These are phyloP conservation scores for Clarireedia paspali DNA, from an alignment of 2,329 filamentous ascomycete species.

Conservation along the genomic window DNA sequence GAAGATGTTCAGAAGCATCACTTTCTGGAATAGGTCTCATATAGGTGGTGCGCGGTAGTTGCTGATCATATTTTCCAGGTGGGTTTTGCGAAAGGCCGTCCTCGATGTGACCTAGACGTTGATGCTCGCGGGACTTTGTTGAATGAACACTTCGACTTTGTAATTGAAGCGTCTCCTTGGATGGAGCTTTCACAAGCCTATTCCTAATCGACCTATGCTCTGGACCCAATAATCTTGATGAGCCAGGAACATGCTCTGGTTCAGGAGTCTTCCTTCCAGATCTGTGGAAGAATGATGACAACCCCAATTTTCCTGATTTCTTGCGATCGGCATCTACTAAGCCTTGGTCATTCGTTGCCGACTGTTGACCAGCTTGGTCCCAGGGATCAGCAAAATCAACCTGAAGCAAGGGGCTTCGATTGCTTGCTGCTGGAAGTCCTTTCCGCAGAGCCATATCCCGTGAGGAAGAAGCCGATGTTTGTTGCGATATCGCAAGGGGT, in stretches of 20 bases:
- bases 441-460: constrained; percentile 33
- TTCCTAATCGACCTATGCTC: constrained; percentile 11
- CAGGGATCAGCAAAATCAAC: constrained; percentile 13
- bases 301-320: constrained; percentile 24
- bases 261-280: constrained; percentile 13
- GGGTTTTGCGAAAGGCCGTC: background rate
- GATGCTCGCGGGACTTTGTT: constrained; percentile 14
- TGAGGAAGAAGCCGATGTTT: constrained; percentile 36
- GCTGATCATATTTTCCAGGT: constrained; percentile 24
- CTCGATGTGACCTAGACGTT: background rate
- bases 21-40: constrained; percentile 25
- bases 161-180: constrained; percentile 25
- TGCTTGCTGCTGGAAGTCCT: constrained; percentile 27
- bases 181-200: constrained; percentile 20
- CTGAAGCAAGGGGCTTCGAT: constrained; percentile 21
- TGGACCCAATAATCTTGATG: constrained; percentile 7
- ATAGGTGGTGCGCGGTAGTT: constrained; percentile 13
- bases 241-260: constrained; percentile 10
- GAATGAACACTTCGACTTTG: constrained; percentile 20
- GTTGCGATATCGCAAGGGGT: constrained; percentile 33
- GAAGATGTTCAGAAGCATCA: constrained; percentile 11
- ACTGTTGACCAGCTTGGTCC: background rate
- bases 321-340: constrained; percentile 14
- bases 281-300: constrained; percentile 27
- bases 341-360: background rate